phyloP scores from a whole-genome alignment of 768 basidiomycete species.

The Baorangia bicolor region DNA sequence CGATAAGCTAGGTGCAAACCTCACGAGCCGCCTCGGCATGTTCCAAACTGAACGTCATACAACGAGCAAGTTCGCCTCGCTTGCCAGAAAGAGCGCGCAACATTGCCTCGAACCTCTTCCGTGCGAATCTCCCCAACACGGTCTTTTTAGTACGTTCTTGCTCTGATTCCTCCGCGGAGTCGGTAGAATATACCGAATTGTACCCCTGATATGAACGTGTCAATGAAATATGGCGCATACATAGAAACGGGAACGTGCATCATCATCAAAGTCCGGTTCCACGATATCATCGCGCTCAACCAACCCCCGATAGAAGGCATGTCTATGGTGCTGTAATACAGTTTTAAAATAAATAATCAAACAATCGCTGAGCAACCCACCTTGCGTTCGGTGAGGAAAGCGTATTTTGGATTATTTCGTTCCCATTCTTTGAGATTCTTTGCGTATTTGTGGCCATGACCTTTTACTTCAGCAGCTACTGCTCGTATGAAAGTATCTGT shows the following conservation, averaged over 20 bases:
- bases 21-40: conserved; percentile 96
- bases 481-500: conserved; percentile 85
- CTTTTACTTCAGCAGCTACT: conserved; percentile 81
- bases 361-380: conserved; percentile 36
- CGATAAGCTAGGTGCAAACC: conserved; percentile 41
- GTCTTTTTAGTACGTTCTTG: conserved; percentile 78
- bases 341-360: conserved; percentile 1
- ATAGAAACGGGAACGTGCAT: conserved; percentile 42
- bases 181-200: conserved; percentile 86
- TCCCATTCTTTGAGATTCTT: conserved; percentile 73
- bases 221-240: neutral
- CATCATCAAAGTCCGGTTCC: conserved; percentile 79
- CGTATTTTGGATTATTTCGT: conserved; percentile 76
- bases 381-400: conserved; percentile 63
- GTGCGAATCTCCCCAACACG: conserved; percentile 73
- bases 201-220: conserved; percentile 57
- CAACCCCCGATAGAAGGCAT: conserved; percentile 70
- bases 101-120: conserved; percentile 87
- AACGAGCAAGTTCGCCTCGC: conserved; percentile 87
- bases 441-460: conserved; percentile 78
- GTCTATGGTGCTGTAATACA: conserved; percentile 57
- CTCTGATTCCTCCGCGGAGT: conserved; percentile 93
- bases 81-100: conserved; percentile 82
- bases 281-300: conserved; percentile 53
- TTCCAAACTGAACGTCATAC: conserved; percentile 96